Evolutionary conservation across 805 yeast species (phyloP).

Genomic region (Candida boidinii): DNA sequence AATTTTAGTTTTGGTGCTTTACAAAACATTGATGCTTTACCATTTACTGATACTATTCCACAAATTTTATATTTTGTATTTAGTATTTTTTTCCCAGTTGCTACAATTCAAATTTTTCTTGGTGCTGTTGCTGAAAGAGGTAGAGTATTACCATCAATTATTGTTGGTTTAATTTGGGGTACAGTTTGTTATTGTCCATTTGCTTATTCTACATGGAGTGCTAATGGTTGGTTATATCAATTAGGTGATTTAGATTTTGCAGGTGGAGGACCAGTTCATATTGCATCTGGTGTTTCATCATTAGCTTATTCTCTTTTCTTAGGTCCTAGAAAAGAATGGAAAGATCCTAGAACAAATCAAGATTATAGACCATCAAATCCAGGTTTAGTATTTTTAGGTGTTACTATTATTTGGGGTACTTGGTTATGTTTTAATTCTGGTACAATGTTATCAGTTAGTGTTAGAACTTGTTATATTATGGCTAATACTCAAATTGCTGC

Average conservation of each 20-base stretch:
- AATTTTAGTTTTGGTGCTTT: conserved; percentile 32
- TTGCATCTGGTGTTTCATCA: conserved; percentile 34
- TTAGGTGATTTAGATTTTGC: conserved; percentile 40
- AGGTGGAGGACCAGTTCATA: conserved; percentile 43
- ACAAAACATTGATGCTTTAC: conserved; percentile 28
- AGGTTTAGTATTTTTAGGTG: conserved; percentile 32
- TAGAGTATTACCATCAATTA: conserved; percentile 30
- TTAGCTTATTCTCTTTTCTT: conserved; percentile 32
- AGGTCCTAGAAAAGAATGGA: conserved; percentile 32
- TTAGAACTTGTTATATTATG: conserved; percentile 37
- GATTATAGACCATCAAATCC: conserved; percentile 28
- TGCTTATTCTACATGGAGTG: conserved; percentile 40
- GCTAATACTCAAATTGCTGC: conserved; percentile 46
- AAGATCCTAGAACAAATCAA: conserved; percentile 16
- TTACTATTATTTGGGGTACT: conserved; percentile 38
- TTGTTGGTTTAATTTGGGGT: conserved; percentile 31
- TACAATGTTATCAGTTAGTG: conserved; percentile 30
- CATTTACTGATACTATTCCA: conserved; percentile 34
- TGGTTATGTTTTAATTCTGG: conserved; percentile 44
- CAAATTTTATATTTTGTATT: conserved; percentile 35
- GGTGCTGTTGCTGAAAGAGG: conserved; percentile 39
- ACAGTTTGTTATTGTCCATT: conserved; percentile 37
- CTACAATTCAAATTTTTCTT: conserved; percentile 38
- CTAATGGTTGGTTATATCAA: conserved; percentile 33
- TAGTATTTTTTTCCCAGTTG: conserved; percentile 37